Evolutionary conservation across 768 basidiomycete species (phyloP).

Genomic region (Calocybe gangraenosa): DNA sequence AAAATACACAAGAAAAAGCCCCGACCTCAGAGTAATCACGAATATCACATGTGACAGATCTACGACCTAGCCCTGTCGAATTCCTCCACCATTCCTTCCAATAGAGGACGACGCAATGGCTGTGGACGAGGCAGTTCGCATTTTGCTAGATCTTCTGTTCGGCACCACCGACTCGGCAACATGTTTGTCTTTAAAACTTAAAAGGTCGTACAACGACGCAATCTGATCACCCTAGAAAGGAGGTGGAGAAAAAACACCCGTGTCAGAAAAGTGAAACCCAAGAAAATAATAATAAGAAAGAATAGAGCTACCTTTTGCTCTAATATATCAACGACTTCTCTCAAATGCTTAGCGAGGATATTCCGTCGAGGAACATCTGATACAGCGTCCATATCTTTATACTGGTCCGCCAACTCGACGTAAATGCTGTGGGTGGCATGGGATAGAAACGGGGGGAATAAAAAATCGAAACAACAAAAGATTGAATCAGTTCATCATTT

Average conservation of each 20-base stretch:
- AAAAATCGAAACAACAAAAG: slow-evolving; percentile 1
- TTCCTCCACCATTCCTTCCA: background rate
- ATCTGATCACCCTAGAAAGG: slow-evolving; percentile 92
- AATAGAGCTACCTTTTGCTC: slow-evolving; percentile 71
- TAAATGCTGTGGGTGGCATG: slow-evolving; percentile 77
- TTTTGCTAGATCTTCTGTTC: background rate
- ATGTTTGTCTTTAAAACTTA: slow-evolving; percentile 72
- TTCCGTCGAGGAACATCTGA: slow-evolving; percentile 80
- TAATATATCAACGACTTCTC: slow-evolving; percentile 86
- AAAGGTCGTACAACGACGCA: slow-evolving; percentile 81
- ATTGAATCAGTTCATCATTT: background rate
- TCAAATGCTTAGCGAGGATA: slow-evolving; percentile 82
- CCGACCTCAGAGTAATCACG: too few relatives aligned
- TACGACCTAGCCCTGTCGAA: background rate
- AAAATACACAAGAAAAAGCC: too few relatives aligned
- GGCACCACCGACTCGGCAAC: slow-evolving; percentile 22
- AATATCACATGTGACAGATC: too few relatives aligned
- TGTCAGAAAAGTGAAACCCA: background rate
- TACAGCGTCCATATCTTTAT: slow-evolving; percentile 82
- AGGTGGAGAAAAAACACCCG: slow-evolving; percentile 4
- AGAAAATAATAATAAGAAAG: background rate
- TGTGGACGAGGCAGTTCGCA: slow-evolving; percentile 9
- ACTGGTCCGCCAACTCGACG: slow-evolving; percentile 86
- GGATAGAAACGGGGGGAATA: background rate
- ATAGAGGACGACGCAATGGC: slow-evolving; percentile 8